Percentiles rank a stretch among this genome's conserved stretches.
Conservation (phyloP, 1,284 basidiomycete species). For the Macrocystidia cucumis region DNA sequence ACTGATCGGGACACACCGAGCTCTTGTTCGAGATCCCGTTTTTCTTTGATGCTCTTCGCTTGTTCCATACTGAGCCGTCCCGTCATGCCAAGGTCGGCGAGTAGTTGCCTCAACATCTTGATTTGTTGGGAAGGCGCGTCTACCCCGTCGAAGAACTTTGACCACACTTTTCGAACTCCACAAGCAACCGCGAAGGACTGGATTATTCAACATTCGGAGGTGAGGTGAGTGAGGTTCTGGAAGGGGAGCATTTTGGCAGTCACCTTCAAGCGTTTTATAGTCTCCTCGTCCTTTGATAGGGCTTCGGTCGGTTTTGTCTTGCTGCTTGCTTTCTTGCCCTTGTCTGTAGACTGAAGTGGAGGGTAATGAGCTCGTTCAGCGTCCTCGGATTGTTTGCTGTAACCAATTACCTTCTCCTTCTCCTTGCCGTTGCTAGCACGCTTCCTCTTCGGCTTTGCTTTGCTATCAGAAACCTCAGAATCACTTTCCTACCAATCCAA, state of each 20-base stretch:
- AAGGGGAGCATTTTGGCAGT: constrained; percentile 4
- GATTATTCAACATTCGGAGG: too few relatives aligned
- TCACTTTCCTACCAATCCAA: too few relatives aligned
- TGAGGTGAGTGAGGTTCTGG: constrained; percentile 1
- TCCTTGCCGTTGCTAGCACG: too few relatives aligned
- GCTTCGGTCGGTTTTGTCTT: constrained; percentile 17
- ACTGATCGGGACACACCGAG: constrained; percentile 47
- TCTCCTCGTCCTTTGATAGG: constrained; percentile 47
- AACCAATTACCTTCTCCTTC: too few relatives aligned
- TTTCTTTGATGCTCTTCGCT: constrained; percentile 64
- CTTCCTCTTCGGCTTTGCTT: too few relatives aligned
- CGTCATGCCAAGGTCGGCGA: constrained; percentile 72
- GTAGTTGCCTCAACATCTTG: constrained; percentile 51
- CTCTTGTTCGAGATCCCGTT: constrained; percentile 72
- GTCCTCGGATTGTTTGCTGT: too few relatives aligned
- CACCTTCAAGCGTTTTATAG: constrained; percentile 54
- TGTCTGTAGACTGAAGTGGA: constrained; percentile 11
- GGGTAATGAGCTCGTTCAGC: too few relatives aligned
- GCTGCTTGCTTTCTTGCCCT: constrained; percentile 17
- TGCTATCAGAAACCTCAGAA: too few relatives aligned
- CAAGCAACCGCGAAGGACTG: constrained; percentile 71
- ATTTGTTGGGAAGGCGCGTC: constrained; percentile 60
- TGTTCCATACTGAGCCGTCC: constrained; percentile 74
- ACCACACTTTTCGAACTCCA: constrained; percentile 78
- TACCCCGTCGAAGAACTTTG: constrained; percentile 62